phyloP scores from a whole-genome alignment of 805 yeast species.

The Cephaloascus fragrans region DNA sequence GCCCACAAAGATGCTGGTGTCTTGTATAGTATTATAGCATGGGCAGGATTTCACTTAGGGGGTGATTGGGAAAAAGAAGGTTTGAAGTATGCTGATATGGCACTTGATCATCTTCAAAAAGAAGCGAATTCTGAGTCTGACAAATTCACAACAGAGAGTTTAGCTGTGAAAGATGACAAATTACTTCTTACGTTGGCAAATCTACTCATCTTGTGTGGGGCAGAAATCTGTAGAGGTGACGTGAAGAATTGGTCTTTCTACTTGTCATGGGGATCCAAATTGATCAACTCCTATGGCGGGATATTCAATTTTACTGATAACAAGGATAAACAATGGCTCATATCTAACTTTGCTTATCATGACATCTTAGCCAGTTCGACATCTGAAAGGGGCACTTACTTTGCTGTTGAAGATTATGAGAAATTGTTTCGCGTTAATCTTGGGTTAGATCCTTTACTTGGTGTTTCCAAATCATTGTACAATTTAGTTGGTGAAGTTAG shows the following conservation, averaged over 20 bases:
- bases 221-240: conserved; percentile 77
- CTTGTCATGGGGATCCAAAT: conserved; percentile 54
- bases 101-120: conserved; percentile 30
- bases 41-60: conserved; percentile 46
- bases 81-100: conserved; percentile 32
- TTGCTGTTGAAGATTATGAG: conserved; percentile 52
- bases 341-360: conserved; percentile 73
- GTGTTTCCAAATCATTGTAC: conserved; percentile 62
- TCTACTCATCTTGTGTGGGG: conserved; percentile 61
- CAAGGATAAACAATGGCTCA: conserved; percentile 60
- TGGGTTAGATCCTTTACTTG: conserved; percentile 62
- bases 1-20: conserved; percentile 44
- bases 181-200: conserved; percentile 48
- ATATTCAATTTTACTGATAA: conserved; percentile 38
- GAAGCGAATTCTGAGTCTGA: conserved; percentile 16
- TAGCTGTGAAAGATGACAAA: conserved; percentile 15
- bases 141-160: conserved; percentile 3
- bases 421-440: conserved; percentile 28
- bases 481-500: conserved; percentile 60
- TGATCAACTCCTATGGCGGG: conserved; percentile 57
- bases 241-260: conserved; percentile 66
- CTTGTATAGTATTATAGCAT: conserved; percentile 40
- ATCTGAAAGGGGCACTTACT: conserved; percentile 53
- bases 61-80: conserved; percentile 25
- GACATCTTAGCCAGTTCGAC: conserved; percentile 61